A percentile compares a stretch with the other conserved stretches of the same genome.
Conservation (phyloP, 495 filamentous ascomycete genomes). For the Evernia prunastri region DNA sequence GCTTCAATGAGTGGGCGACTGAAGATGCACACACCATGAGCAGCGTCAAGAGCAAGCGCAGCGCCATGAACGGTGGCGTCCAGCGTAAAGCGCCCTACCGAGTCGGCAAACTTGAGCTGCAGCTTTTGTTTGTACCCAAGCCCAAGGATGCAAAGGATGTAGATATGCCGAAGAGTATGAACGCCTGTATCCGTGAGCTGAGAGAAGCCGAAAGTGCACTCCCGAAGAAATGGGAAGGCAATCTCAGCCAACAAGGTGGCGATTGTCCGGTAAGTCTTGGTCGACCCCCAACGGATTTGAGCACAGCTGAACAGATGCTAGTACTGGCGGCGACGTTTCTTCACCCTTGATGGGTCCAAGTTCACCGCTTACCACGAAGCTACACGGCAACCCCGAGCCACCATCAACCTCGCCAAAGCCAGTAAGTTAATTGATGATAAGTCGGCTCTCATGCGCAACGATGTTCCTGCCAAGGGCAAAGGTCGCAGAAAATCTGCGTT, state of each 20-base stretch:
- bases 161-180: conserved; percentile 99
- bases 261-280: conserved; percentile 82
- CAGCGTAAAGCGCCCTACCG: conserved; percentile 81
- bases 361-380: conserved; percentile 94
- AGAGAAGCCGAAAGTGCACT: conserved; percentile 74
- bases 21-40: conserved; percentile 62
- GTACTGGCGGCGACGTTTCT: conserved; percentile 97
- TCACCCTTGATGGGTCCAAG: conserved; percentile 85
- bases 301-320: conserved; percentile 31
- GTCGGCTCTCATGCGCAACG: conserved; percentile 70
- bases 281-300: background rate
- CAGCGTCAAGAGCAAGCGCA: conserved; percentile 88
- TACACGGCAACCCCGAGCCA: conserved; percentile 89
- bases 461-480: conserved; percentile 65
- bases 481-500: conserved; percentile 88
- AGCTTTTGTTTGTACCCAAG: conserved; percentile 88
- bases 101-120: conserved; percentile 86
- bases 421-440: conserved; percentile 91
- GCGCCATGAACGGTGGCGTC: conserved; percentile 47
- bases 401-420: conserved; percentile 92
- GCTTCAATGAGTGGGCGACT: conserved; percentile 97
- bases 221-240: conserved; percentile 72
- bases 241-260: conserved; percentile 90
- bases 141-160: conserved; percentile 84
- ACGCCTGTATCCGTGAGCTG: conserved; percentile 84